phyloP scores from a whole-genome alignment of 164 flowering plant genomes.

The Dillenia suffruticosa region DNA sequence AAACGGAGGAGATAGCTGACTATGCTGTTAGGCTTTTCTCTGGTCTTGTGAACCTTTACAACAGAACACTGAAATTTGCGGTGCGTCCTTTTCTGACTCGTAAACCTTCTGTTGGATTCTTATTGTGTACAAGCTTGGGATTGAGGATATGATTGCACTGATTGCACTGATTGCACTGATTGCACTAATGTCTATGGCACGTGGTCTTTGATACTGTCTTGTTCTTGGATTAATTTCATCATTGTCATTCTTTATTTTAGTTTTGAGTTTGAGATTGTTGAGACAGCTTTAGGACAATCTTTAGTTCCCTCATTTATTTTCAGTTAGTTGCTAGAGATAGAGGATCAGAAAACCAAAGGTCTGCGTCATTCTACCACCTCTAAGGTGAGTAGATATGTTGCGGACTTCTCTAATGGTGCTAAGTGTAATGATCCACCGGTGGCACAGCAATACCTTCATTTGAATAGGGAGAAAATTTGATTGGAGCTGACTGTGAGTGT shows the following conservation, averaged over 20 bases:
- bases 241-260: not conserved
- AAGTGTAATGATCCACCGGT: no score
- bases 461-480: no score
- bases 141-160: not conserved
- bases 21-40: conserved; percentile 87
- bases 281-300: no score
- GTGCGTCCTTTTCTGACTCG: conserved; percentile 30
- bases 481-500: not conserved
- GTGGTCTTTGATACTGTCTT: not conserved
- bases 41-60: conserved; percentile 76
- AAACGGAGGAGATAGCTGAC: conserved; percentile 70
- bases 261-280: not conserved
- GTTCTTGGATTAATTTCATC: not conserved
- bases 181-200: not conserved
- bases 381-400: no score
- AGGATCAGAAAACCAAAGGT: no score
- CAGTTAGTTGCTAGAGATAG: no score
- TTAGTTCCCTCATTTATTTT: no score
- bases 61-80: conserved; percentile 67
- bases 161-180: not conserved
- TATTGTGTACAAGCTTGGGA: not conserved
- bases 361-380: no score
- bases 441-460: not conserved
- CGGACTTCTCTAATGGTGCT: no score
- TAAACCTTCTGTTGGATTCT: not conserved